Conservation (phyloP, 225 moss, liverwort and hornwort genomes). For the Pseudoscleropodium purum region DNA sequence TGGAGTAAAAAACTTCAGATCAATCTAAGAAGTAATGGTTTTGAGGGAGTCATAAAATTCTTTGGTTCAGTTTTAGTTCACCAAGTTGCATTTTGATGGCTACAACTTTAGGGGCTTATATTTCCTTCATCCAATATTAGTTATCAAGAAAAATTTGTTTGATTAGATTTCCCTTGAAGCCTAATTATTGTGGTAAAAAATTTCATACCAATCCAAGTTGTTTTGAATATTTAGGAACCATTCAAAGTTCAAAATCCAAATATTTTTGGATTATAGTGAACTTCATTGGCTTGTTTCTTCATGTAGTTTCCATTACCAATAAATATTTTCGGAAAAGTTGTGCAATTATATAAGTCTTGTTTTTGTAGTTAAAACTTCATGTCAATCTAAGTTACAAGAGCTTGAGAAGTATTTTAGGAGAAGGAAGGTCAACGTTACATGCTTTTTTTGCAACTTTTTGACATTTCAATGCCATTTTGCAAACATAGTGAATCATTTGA, state of each 20-base stretch:
- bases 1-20: too few species aligned
- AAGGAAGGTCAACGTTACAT: too few species aligned
- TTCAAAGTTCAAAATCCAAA: not conserved
- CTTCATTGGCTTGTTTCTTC: too few species aligned
- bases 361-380: not conserved
- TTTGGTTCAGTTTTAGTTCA: not conserved
- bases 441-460: not conserved
- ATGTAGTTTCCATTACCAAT: not conserved
- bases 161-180: not conserved
- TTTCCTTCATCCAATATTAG: not conserved
- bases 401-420: not conserved
- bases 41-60: not conserved
- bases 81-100: accelerated
- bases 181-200: too few species aligned
- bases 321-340: accelerated
- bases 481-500: not conserved
- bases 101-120: not conserved
- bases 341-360: not conserved
- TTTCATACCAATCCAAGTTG: too few species aligned
- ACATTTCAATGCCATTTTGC: not conserved
- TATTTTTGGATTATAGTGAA: too few species aligned
- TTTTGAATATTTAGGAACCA: not conserved
- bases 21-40: not conserved
- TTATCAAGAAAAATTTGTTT: not conserved
- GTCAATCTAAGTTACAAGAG: not conserved